phyloP scores from a whole-genome alignment of 73 alveolate genomes.

The Paramecium pentaurelia region DNA sequence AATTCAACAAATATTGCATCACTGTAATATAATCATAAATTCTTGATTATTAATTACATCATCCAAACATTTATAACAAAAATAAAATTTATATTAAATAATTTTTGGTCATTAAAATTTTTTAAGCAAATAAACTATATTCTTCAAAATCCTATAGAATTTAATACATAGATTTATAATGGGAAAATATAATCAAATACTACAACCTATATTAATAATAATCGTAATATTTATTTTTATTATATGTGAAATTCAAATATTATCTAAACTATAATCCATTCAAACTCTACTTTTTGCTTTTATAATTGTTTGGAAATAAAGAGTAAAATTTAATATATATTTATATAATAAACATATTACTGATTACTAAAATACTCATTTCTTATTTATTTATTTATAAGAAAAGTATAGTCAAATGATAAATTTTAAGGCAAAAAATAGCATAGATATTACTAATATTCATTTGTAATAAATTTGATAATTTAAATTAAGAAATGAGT shows the following conservation, averaged over 20 bases:
- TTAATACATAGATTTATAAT: not conserved
- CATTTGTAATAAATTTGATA: too few species aligned
- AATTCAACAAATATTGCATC: not conserved
- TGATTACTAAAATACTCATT: too few species aligned
- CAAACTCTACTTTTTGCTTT: not conserved
- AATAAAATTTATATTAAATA: not conserved
- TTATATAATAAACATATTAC: too few species aligned
- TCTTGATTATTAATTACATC: not conserved
- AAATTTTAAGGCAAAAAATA: too few species aligned
- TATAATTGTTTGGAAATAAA: too few species aligned
- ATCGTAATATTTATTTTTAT: not conserved
- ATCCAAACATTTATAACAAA: not conserved
- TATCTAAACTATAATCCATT: not conserved
- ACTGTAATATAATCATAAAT: not conserved
- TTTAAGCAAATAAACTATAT: too few species aligned
- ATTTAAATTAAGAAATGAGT: not conserved
- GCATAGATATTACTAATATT: too few species aligned
- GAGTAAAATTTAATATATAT: not conserved
- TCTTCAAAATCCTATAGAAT: not conserved
- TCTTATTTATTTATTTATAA: too few species aligned
- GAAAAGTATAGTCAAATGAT: too few species aligned
- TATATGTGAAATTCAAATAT: not conserved
- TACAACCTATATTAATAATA: too few species aligned
- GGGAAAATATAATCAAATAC: not conserved
- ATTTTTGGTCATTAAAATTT: not conserved